Base-by-base conservation (phyloP, 2,329 filamentous ascomycete genomes). In the Ophiostoma tasmaniense region DNA sequence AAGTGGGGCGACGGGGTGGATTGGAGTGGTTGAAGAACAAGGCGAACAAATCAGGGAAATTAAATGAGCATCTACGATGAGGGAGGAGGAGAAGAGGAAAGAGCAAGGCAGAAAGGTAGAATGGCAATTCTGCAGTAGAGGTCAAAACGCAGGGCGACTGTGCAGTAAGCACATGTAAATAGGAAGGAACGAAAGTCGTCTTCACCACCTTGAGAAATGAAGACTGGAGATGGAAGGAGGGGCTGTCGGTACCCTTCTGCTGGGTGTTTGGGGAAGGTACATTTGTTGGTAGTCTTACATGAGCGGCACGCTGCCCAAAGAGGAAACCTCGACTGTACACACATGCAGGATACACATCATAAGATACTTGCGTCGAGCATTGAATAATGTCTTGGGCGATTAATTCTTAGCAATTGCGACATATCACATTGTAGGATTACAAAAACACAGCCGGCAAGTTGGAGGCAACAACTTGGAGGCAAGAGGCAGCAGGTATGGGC, bases 241-340 rank as follows among this genome's bases (percentile, higher is more conserved):
- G 55, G 55, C 55, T 59, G 28, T 5, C 50, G 8, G 50, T 55
- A 55, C 52, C 25, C 52, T 28, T 28, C 25, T 59, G 11, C 25
- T 30, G 52, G 50, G 22, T 25, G 45, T 22, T 22, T 59, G 52
- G 52, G 52, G 52, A 61, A 30, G 28, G 55, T 25, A 30, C 59
- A 22, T 22, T 30, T 22, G 33, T 39, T 37, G 61, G 33, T 64
- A 33, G 61, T 64, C 61, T 64, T 64, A 64, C 33, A 64, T 35
- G 59, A 28, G 14, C 61, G 61, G 61, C 61, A 64, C 20, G 2
- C 61, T 22, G 61, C 61, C 61, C 61, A 64, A 64, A 64, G 33
- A 37, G 33, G 61, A 64, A 64, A 64, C 20, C 59, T 33, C 30
- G 30, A 28, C 59, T 62, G 28, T 17, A n/a, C 61, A 64, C 20